phyloP scores from a whole-genome alignment of 2,329 filamentous ascomycete species.

The Zymoseptoria crescenta region DNA sequence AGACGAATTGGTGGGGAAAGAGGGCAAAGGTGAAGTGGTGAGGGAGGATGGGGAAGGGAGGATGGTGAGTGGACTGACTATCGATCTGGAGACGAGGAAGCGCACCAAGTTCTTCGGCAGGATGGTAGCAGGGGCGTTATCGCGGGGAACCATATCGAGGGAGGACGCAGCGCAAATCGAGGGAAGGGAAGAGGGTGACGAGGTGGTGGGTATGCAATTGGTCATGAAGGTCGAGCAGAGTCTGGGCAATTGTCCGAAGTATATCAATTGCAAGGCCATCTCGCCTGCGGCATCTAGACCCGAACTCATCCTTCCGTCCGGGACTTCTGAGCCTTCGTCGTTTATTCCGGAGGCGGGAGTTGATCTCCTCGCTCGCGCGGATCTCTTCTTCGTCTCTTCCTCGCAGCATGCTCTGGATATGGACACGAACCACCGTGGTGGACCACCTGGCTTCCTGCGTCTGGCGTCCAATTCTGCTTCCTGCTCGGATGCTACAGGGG shows the following conservation, averaged over 20 bases:
- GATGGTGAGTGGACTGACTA: slow-evolving; percentile 54
- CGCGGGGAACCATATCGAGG: background rate
- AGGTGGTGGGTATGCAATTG: slow-evolving; percentile 44
- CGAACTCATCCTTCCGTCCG: slow-evolving; percentile 31
- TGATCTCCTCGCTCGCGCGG: slow-evolving; percentile 54
- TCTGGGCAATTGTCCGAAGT: slow-evolving; percentile 79
- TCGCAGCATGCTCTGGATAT: slow-evolving; percentile 56
- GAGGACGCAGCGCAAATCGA: too few relatives aligned
- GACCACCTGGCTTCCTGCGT: slow-evolving; percentile 64
- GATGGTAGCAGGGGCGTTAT: slow-evolving; percentile 56
- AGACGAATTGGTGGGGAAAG: slow-evolving; percentile 48
- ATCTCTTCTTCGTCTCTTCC: slow-evolving; percentile 72
- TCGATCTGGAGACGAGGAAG: slow-evolving; percentile 59
- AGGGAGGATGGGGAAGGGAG: slow-evolving; percentile 35
- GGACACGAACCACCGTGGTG: slow-evolving; percentile 79
- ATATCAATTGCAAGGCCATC: slow-evolving; percentile 67
- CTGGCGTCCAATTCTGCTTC: slow-evolving; percentile 48
- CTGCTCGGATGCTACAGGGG: slow-evolving; percentile 27
- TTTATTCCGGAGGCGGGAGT: slow-evolving; percentile 48
- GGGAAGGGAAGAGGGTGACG: slow-evolving; percentile 8
- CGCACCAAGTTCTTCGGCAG: slow-evolving; percentile 65
- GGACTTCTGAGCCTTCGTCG: slow-evolving; percentile 35
- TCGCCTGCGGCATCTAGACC: slow-evolving; percentile 48
- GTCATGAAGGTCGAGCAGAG: slow-evolving; percentile 63
- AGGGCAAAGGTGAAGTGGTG: slow-evolving; percentile 38